Conservation (phyloP, 192 early-diverging fungal genomes). For the Coemansia sp. region DNA sequence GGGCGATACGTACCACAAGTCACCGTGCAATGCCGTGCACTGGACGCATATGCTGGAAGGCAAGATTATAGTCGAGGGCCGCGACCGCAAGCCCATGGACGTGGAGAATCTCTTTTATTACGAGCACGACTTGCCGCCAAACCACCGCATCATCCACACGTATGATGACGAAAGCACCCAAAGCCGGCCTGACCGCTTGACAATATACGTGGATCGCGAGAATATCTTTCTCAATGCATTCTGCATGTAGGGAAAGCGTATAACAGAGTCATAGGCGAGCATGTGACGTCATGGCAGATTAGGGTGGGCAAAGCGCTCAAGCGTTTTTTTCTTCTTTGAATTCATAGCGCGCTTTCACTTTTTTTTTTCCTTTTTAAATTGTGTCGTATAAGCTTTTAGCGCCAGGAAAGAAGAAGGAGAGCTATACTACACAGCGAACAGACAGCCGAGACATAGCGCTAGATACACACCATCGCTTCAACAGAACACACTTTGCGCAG, state of each 20-base stretch:
- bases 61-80: slow-evolving; percentile 31
- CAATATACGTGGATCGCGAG: slow-evolving; percentile 46
- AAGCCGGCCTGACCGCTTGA: slow-evolving; percentile 26
- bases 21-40: slow-evolving; percentile 42
- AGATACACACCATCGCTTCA: too few species aligned
- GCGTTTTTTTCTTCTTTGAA: neutral
- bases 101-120: slow-evolving; percentile 22
- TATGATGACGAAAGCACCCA: slow-evolving; percentile 33
- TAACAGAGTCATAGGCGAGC: neutral
- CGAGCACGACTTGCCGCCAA: slow-evolving; percentile 37
- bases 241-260: slow-evolving; percentile 17
- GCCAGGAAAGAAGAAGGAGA: too few species aligned
- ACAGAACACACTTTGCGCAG: neutral
- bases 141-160: slow-evolving; percentile 42
- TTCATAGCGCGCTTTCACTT: neutral
- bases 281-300: neutral
- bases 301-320: neutral
- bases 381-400: too few species aligned
- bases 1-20: slow-evolving; percentile 34
- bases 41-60: slow-evolving; percentile 46
- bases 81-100: slow-evolving; percentile 31
- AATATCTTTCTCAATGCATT: slow-evolving; percentile 41
- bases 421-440: too few species aligned
- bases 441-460: too few species aligned
- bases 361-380: neutral